These are phyloP conservation scores for Phenoliferia sp. DNA, from an alignment of 1,284 basidiomycete species.

Conservation along the genomic window DNA sequence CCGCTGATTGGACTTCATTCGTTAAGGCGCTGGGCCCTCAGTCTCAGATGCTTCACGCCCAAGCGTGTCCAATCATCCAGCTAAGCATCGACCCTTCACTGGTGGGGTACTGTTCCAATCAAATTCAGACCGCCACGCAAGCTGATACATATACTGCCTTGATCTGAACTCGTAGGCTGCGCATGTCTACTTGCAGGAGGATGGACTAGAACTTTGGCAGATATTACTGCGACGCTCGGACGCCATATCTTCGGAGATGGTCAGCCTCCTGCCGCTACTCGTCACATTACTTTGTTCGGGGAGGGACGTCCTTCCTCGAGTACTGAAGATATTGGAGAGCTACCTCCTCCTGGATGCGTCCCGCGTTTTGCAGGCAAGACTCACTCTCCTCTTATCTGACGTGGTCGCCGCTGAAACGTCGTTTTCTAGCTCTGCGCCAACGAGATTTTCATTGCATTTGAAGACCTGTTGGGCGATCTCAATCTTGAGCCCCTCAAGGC, in stretches of 20 bases:
- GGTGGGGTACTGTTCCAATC: slow-evolving; percentile 11
- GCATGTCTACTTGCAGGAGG: slow-evolving; percentile 35
- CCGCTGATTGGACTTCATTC: background rate
- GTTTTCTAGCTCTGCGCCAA: slow-evolving; percentile 3
- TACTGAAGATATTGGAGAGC: slow-evolving; percentile 33
- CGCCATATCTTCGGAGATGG: slow-evolving; percentile 25
- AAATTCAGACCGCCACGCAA: too few species aligned
- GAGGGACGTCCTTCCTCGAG: slow-evolving; percentile 31
- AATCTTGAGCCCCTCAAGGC: slow-evolving; percentile 29
- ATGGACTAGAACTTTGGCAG: slow-evolving; percentile 36
- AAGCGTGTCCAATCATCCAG: slow-evolving; percentile 28
- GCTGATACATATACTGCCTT: background rate
- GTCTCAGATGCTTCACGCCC: slow-evolving; percentile 24
- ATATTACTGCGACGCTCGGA: slow-evolving; percentile 20
- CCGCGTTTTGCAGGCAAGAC: slow-evolving; percentile 8
- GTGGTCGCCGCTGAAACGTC: background rate
- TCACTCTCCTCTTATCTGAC: background rate
- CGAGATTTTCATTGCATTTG: slow-evolving; percentile 14
- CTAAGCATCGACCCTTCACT: slow-evolving; percentile 25
- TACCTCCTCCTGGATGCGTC: slow-evolving; percentile 31
- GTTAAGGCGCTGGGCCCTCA: slow-evolving; percentile 22
- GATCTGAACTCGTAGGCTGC: slow-evolving; percentile 15
- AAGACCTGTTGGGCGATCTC: slow-evolving; percentile 22
- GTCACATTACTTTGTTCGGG: slow-evolving; percentile 21
- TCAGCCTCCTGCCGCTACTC: slow-evolving; percentile 26